phyloP scores from a whole-genome alignment of 129 eudicot species.

The Helichrysum umbraculigerum region DNA sequence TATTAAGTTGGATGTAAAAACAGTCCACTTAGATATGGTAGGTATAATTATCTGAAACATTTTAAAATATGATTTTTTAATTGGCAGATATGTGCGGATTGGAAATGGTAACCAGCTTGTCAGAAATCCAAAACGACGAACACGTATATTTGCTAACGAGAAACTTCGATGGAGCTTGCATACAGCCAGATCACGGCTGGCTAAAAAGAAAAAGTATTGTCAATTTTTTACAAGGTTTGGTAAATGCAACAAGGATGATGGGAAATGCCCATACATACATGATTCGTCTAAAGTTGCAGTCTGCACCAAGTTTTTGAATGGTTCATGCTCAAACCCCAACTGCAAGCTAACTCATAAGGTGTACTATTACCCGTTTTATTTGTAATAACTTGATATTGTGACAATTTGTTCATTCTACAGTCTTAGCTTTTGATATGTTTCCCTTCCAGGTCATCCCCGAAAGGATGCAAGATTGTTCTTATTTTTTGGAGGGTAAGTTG shows the following conservation, averaged over 20 bases:
- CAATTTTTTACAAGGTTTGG: conserved; percentile 96
- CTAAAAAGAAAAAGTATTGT: conserved; percentile 80
- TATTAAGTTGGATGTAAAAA: conserved; percentile 2
- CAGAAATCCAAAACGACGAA: conserved; percentile 86
- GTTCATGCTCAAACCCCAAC: conserved; percentile 65
- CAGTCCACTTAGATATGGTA: not conserved
- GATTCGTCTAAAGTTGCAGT: conserved; percentile 86
- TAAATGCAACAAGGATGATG: conserved; percentile 87
- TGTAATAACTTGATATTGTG: conserved; percentile 2
- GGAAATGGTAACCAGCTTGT: conserved; percentile 94
- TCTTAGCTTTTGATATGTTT: conserved; percentile 27
- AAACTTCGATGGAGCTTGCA: conserved; percentile 98
- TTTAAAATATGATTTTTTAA: conserved; percentile 9
- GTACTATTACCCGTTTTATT: conserved; percentile 1
- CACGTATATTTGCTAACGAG: conserved; percentile 82
- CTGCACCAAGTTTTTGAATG: conserved; percentile 84
- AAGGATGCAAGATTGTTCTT: conserved; percentile 98
- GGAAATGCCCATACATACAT: conserved; percentile 89
- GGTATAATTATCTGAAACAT: conserved; percentile 1
- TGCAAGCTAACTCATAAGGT: conserved; percentile 97
- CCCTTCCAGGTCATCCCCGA: conserved; percentile 86
- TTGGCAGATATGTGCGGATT: conserved; percentile 80
- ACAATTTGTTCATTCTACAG: conserved; percentile 9
- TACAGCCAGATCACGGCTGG: conserved; percentile 84
- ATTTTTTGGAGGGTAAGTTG: conserved; percentile 76